phyloP scores from a whole-genome alignment of 441 rosid genomes.

The Gossypium gossypioides region DNA sequence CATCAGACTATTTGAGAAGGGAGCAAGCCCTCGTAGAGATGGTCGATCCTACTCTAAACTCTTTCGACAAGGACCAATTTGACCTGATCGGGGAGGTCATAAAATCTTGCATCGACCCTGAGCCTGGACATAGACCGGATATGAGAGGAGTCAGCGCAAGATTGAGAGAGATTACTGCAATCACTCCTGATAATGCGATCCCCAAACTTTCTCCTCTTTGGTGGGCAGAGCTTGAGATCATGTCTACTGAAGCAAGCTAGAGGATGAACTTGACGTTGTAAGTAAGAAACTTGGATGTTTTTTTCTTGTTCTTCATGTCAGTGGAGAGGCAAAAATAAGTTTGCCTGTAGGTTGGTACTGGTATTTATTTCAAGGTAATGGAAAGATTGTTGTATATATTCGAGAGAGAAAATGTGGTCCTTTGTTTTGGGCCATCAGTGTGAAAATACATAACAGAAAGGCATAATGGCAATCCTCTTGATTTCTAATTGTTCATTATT shows the following conservation, averaged over 20 bases:
- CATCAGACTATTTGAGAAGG: conserved; percentile 39
- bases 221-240: conserved; percentile 61
- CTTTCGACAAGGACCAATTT: conserved; percentile 34
- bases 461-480: not conserved
- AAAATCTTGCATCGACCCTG: conserved; percentile 34
- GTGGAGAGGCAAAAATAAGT: conserved; percentile 12
- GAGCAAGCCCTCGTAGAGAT: conserved; percentile 27
- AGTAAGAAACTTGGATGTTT: conserved; percentile 7
- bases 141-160: conserved; percentile 34
- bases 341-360: conserved; percentile 6
- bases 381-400: conserved; percentile 31
- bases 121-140: conserved; percentile 32
- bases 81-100: conserved; percentile 34
- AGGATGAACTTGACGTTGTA: conserved; percentile 9
- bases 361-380: conserved; percentile 17
- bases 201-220: conserved; percentile 50
- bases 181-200: conserved; percentile 33
- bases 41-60: conserved; percentile 43
- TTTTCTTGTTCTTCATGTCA: conserved; percentile 1
- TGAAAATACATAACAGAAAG: conserved; percentile 6
- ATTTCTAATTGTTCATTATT: not conserved
- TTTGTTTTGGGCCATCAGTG: not conserved
- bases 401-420: conserved; percentile 12
- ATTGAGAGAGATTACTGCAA: conserved; percentile 40
- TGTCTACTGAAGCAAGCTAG: conserved; percentile 33